phyloP scores from a whole-genome alignment of 225 moss, liverwort and hornwort genomes.

The Sphagnum tenellum region DNA sequence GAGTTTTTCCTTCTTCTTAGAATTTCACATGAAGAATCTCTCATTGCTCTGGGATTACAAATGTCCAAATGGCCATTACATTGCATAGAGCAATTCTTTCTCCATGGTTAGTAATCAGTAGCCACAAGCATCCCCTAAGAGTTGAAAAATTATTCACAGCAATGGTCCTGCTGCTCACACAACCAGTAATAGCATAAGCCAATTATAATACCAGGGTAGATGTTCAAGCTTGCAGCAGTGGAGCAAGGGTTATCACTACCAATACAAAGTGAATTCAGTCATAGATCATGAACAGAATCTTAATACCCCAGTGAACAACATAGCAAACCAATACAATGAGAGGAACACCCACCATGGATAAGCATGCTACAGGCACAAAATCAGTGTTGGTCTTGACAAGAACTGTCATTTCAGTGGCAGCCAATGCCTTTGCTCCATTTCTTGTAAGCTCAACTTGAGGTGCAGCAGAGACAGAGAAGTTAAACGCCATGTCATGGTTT shows the following conservation, averaged over 20 bases:
- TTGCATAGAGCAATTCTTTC: too few species aligned
- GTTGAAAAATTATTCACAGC: too few species aligned
- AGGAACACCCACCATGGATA: constrained; percentile 53
- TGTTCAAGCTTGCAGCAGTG: neutral
- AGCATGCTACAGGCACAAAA: constrained; percentile 67
- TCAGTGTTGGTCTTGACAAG: constrained; percentile 42
- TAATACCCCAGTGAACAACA: neutral
- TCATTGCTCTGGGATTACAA: too few species aligned
- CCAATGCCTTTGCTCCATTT: constrained; percentile 51
- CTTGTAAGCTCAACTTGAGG: constrained; percentile 48
- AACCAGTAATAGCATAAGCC: neutral
- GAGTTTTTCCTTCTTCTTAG: too few species aligned
- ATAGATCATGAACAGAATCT: neutral
- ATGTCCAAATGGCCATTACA: too few species aligned
- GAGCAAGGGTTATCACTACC: neutral
- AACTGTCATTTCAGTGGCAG: constrained; percentile 71
- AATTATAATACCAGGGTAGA: neutral
- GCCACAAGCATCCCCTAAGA: too few species aligned
- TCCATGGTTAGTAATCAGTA: too few species aligned
- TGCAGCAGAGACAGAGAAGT: constrained; percentile 63
- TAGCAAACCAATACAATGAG: neutral
- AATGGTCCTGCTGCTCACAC: too few species aligned
- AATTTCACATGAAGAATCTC: too few species aligned
- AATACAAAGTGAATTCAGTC: neutral
- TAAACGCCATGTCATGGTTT: constrained; percentile 68